A percentile compares a stretch with the other conserved stretches of the same genome.
These are phyloP conservation scores for Cadophora sp. DNA, from an alignment of 2,329 filamentous ascomycete species.

Conservation along the genomic window DNA sequence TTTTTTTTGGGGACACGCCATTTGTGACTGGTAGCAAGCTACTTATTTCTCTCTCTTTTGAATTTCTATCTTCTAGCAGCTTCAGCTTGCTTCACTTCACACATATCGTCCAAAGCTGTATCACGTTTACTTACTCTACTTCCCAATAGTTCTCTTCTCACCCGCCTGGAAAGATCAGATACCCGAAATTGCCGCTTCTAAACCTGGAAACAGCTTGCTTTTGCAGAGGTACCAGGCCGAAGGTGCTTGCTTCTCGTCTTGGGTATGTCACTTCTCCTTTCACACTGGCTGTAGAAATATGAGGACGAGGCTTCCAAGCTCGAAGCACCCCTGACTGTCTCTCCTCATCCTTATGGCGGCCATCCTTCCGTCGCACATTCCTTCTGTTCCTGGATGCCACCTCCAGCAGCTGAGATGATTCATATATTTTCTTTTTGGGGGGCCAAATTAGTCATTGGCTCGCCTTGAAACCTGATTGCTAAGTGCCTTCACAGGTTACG, in stretches of 20 bases:
- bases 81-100: background rate
- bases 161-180: background rate
- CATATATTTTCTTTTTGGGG: background rate
- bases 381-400: background rate
- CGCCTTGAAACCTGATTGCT: background rate
- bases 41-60: slow-evolving; percentile 2
- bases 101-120: background rate
- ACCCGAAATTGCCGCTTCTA: background rate
- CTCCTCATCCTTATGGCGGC: background rate
- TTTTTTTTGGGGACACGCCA: background rate
- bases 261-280: background rate
- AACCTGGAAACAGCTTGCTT: background rate
- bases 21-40: background rate
- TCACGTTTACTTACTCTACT: background rate
- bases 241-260: background rate
- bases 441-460: background rate
- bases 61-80: background rate
- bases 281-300: background rate
- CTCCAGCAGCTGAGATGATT: background rate
- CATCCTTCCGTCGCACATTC: no score
- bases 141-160: background rate
- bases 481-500: background rate
- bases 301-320: background rate
- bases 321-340: background rate
- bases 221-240: no score